phyloP scores from a whole-genome alignment of 805 yeast species.

The Clavispora santaluciae region DNA sequence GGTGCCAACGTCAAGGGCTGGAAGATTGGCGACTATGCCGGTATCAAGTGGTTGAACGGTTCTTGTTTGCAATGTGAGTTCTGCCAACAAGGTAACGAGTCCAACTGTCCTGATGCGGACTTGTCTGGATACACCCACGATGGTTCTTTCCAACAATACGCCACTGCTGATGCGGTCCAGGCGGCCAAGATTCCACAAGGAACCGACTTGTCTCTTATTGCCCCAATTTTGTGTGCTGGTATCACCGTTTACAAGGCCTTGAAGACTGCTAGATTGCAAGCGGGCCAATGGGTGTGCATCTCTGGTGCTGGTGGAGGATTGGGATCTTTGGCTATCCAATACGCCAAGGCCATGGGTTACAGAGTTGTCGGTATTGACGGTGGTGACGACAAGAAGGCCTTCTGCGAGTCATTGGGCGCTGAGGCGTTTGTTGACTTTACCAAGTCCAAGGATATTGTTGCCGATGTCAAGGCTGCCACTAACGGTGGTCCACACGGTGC shows the following conservation, averaged over 20 bases:
- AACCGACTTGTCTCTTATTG: conserved; percentile 50
- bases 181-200: conserved; percentile 56
- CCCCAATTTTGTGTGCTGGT: conserved; percentile 66
- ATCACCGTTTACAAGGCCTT: conserved; percentile 66
- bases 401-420: conserved; percentile 55
- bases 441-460: conserved; percentile 45
- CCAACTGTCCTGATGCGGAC: conserved; percentile 60
- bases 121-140: conserved; percentile 73
- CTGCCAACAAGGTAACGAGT: conserved; percentile 41
- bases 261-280: conserved; percentile 48
- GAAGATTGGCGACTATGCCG: conserved; percentile 41
- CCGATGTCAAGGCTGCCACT: conserved; percentile 43
- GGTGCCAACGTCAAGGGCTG: conserved; percentile 40
- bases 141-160: conserved; percentile 65
- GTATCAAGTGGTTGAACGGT: conserved; percentile 44
- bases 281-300: conserved; percentile 73
- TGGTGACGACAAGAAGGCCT: conserved; percentile 54
- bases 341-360: conserved; percentile 71
- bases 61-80: conserved; percentile 41
- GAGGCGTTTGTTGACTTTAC: conserved; percentile 60
- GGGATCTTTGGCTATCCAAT: conserved; percentile 72
- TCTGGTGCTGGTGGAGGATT: conserved; percentile 84
- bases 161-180: conserved; percentile 61
- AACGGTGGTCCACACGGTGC: conserved; percentile 57
- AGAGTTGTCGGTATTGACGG: conserved; percentile 68